These are phyloP conservation scores for Raddia guianensis DNA, from an alignment of 176 grass and related monocot genomes.

Conservation along the genomic window DNA sequence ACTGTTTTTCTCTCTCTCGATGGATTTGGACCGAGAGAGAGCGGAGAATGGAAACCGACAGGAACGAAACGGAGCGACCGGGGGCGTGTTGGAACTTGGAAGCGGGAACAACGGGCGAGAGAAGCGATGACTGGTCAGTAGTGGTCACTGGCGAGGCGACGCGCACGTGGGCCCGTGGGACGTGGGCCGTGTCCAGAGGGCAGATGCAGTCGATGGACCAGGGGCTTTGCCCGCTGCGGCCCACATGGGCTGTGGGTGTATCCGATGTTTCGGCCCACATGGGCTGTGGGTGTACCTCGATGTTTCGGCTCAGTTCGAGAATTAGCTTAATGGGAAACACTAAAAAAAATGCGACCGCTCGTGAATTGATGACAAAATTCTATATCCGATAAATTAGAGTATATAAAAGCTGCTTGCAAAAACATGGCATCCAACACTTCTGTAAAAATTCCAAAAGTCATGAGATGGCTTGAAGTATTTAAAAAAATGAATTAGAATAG, in stretches of 20 bases:
- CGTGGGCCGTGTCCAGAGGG: not conserved
- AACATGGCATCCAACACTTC: not conserved
- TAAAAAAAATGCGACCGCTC: too few relatives aligned
- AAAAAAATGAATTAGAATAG: too few relatives aligned
- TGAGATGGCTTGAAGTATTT: not conserved
- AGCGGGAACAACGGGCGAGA: conserved; percentile 53
- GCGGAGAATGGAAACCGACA: not conserved
- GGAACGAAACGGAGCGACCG: not conserved
- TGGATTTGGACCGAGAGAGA: conserved; percentile 36
- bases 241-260: not conserved
- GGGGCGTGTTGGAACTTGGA: conserved; percentile 29
- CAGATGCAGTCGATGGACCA: not conserved
- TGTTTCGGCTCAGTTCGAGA: too few relatives aligned
- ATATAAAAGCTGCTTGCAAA: not conserved
- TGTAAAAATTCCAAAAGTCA: not conserved
- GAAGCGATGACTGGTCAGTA: not conserved
- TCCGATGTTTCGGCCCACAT: conserved; percentile 5
- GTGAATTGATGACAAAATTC: too few relatives aligned
- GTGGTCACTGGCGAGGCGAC: conserved; percentile 20
- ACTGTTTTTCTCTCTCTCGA: not conserved
- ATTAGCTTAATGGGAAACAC: too few relatives aligned
- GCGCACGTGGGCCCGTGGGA: conserved; percentile 33
- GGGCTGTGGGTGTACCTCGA: too few relatives aligned
- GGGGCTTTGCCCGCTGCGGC: not conserved
- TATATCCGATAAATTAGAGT: too few relatives aligned